These are phyloP conservation scores for Cutaneotrichosporon cavernicola DNA, from an alignment of 1,284 basidiomycete genomes.

Conservation along the genomic window DNA sequence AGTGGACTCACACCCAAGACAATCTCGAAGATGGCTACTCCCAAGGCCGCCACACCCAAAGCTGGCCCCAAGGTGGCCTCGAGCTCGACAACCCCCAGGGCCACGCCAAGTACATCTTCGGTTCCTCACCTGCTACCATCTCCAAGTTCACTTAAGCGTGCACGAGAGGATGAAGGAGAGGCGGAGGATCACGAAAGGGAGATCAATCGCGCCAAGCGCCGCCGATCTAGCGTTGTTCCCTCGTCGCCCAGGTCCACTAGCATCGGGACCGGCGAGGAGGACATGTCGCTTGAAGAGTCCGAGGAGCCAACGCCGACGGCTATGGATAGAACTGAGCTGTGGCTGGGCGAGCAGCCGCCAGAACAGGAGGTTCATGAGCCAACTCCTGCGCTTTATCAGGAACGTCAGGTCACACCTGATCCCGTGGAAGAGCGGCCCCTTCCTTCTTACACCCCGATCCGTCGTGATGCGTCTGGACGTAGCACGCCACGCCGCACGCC, in stretches of 20 bases:
- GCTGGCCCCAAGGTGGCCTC: neutral
- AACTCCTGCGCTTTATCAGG: constrained; percentile 8
- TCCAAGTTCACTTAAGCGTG: constrained; percentile 24
- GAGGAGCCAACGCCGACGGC: constrained; percentile 1
- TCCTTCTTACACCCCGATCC: constrained; percentile 14
- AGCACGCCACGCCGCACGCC: constrained; percentile 10
- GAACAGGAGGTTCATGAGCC: neutral
- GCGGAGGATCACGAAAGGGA: neutral
- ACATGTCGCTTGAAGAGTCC: constrained; percentile 4
- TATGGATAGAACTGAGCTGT: neutral
- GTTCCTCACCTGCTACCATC: neutral
- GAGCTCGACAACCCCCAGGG: constrained; percentile 3
- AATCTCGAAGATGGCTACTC: neutral
- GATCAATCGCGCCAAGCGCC: constrained; percentile 3
- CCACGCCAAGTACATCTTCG: neutral
- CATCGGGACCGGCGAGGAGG: constrained; percentile 7
- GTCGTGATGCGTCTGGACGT: neutral
- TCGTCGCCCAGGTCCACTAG: neutral
- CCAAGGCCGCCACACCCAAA: neutral
- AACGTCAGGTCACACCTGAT: constrained; percentile 12
- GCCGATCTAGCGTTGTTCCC: neutral
- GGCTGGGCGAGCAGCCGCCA: neutral
- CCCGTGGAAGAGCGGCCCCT: constrained; percentile 9
- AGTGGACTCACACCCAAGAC: neutral
- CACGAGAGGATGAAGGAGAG: constrained; percentile 18